These are phyloP conservation scores for Pezizomycotina sp. DNA, from an alignment of 2,329 filamentous ascomycete genomes.

Conservation along the genomic window DNA sequence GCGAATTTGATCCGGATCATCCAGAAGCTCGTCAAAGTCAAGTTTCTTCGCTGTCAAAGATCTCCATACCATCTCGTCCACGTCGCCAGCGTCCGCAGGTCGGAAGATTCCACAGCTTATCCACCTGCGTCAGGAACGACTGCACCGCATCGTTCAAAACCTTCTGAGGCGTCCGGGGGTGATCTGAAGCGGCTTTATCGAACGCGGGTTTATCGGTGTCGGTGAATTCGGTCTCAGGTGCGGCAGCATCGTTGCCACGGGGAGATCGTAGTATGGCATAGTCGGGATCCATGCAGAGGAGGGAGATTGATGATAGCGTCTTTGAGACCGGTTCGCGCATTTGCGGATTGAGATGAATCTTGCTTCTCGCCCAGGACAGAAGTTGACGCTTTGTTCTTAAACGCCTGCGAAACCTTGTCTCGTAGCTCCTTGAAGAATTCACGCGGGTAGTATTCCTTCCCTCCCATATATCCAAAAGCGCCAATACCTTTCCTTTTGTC, in stretches of 20 bases:
- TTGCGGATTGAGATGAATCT: constrained; percentile 22
- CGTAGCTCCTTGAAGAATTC: neutral
- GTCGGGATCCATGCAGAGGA: constrained; percentile 55
- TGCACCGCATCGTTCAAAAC: constrained; percentile 52
- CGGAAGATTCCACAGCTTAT: constrained; percentile 44
- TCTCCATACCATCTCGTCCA: constrained; percentile 58
- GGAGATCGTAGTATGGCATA: constrained; percentile 64
- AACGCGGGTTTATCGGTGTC: constrained; percentile 52
- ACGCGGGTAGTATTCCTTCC: too few species aligned
- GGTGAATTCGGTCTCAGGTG: constrained; percentile 62
- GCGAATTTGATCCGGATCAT: constrained; percentile 44
- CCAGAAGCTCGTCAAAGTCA: constrained; percentile 13
- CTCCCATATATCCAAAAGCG: too few species aligned
- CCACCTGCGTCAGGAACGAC: constrained; percentile 49
- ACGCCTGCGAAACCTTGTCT: constrained; percentile 9
- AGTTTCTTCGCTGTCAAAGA: constrained; percentile 30
- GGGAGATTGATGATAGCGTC: constrained; percentile 55
- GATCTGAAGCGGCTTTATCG: constrained; percentile 56
- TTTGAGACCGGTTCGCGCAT: constrained; percentile 30
- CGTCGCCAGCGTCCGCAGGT: constrained; percentile 39
- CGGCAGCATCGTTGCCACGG: constrained; percentile 64
- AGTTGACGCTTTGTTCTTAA: constrained; percentile 22
- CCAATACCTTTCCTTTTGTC: too few species aligned
- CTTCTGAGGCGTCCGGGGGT: constrained; percentile 48
- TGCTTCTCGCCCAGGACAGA: constrained; percentile 24